Conservation (phyloP, 305 asterid species). For the Fraxinus paxiana region DNA sequence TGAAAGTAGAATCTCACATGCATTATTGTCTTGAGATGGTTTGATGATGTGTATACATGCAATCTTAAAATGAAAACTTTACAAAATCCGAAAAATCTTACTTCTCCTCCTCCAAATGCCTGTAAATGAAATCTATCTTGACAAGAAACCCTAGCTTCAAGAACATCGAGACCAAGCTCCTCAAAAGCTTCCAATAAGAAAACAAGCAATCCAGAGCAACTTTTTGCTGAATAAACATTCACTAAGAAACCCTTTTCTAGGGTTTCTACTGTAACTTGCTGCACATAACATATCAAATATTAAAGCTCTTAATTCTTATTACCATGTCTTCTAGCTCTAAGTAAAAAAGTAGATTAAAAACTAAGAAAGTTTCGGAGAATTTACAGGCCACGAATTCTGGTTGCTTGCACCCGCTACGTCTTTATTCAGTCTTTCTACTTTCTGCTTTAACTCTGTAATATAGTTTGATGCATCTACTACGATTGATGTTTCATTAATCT, state of each 20-base stretch:
- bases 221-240: conserved; percentile 53
- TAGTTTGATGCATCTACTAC: conserved; percentile 71
- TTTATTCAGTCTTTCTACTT: conserved; percentile 60
- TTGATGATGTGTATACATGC: neutral
- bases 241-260: conserved; percentile 75
- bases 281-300: conserved; percentile 10
- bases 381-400: conserved; percentile 52
- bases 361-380: neutral
- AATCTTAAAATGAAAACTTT: neutral
- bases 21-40: neutral
- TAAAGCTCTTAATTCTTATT: neutral
- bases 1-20: neutral
- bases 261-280: conserved; percentile 74
- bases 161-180: conserved; percentile 63
- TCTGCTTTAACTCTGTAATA: conserved; percentile 64
- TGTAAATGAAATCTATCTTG: conserved; percentile 60
- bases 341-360: neutral
- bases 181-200: conserved; percentile 67
- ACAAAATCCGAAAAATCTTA: conserved; percentile 17
- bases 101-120: conserved; percentile 67
- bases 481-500: conserved; percentile 64
- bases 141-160: conserved; percentile 94
- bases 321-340: neutral
- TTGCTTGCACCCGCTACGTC: conserved; percentile 47
- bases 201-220: conserved; percentile 69